Base-by-base conservation (phyloP, 306 rosid species). In the Rubus parviflorus region DNA sequence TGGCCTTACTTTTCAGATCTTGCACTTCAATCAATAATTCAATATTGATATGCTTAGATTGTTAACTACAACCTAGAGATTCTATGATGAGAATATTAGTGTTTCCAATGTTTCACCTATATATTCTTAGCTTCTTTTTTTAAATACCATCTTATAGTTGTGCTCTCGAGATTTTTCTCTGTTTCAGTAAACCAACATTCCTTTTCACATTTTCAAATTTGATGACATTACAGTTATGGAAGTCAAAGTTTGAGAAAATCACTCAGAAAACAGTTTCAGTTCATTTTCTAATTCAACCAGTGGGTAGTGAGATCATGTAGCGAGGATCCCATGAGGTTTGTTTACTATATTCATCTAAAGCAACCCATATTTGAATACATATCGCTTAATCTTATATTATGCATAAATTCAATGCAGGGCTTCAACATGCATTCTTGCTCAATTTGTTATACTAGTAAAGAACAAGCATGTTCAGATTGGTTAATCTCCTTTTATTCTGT, bases 261-360 rank as follows among this genome's bases (percentile, higher is more conserved):
- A 74, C 84, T 82, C 82, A 77, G 86, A 89, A 85, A 83, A 90
- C 83, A 69, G 58, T 94, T 48, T 83, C 93, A 63, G 85, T 94
- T 76, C 88, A 88, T 84, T 89, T 88, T 85, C 81, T 87, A 41
- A 91, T 92, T 74, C 95, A 92, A 81, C 98, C 97, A 14, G 89
- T 92, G 67, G 96, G 98, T 74, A 94, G 92, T 74, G 97, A 92
- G 89, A 82, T 92, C 70, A 94, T 94, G 97, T 92, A 92, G 88
- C 25, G 64, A 75, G 81, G 78, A 78, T 62, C 25, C 45, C 69
- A 78, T 46, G 25, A 68, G 89, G 96, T 88, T 72, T 73, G 91
- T 77, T 80, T 41, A 45, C 81, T 68, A 70, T 61, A 8, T 58
- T 77, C 60, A 70, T 72, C 58, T 40, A 41, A 42, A 60, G 64